Base-by-base conservation (phyloP, 169 alveolate species). In the Cryptosporidium andersoni region DNA sequence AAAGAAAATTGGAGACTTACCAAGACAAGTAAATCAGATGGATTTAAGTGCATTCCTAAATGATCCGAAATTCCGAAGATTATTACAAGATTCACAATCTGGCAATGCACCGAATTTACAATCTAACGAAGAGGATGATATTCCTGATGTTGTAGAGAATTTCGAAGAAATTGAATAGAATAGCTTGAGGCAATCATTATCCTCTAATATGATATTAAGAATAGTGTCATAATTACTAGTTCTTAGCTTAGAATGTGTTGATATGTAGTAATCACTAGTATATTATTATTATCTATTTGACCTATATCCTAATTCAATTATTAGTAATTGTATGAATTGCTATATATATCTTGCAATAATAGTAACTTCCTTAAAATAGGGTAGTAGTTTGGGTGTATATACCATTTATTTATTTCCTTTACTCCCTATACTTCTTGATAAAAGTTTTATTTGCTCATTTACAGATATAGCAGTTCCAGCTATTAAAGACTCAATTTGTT, bases 81-180 rank as follows among this genome's bases (percentile, higher is more conserved):
- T 82, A 43, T 47, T 85, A 16, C 88, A 64, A 60, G 58, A 80
- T 55, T 64, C 89, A 34, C 89, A 65, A 34, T 82, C 82, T 74
- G 25, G 25, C 0, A 89, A 82, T 43, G 4, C 42, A 58, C 7
- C 11, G 1, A 62, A 39, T n/a, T 48, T n/a, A 42, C 51, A 47
- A 25, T 5, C 64, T 2, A 49, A 39, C 0, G 90, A 89, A 39
- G 89, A 65, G 34, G 81, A 80, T 34, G 94, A 90, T 52, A 88
- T 91, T 49, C 96, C 96, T 9, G 90, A 92, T 43, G 64, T 93
- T 40, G 96, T 92, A 4, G 96, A 93, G 64, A 90, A 81, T n/a
- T 92, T 92, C 58, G 96, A 93, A 64, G 94, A 89, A 42, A 68
- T 74, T 58, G 85, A 74, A n/a, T 66, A 48, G 47, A 25, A 25